Base-by-base conservation (phyloP, 306 rosid species). In the Bauhinia variegata region DNA sequence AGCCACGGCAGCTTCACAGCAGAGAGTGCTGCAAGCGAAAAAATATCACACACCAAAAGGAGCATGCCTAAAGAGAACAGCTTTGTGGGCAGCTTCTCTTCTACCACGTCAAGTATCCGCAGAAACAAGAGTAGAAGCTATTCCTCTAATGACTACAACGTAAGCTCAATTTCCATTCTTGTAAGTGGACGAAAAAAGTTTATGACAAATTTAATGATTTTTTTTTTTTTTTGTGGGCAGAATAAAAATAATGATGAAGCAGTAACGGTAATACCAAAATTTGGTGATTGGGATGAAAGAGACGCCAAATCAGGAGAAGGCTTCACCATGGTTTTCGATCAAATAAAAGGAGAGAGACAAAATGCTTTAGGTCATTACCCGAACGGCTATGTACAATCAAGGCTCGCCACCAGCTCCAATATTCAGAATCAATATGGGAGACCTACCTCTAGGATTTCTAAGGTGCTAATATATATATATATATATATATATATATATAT, bases 221-320 rank as follows among this genome's bases (percentile, higher is more conserved):
- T 8, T 16, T 6, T 18, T 8, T 60, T 10, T 46, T 30, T 34
- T 6, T 47, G 2, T 5, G 33, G 48, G n/a, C 12, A 8, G 14
- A 5, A 9, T 43, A 17, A 63, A 72, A 77, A 71, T 2, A 68
- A 72, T n/a, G n/a, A n/a, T n/a, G n/a, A n/a, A n/a, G n/a, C n/a
- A 62, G 61, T 36, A 38, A 34, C 67, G 5, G 53, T 81, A 16
- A 30, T 86, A 51, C 88, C 88, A 33, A 80, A 86, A 78, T 86
- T 86, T 33, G 88, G 88, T 12, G 78, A 58, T 32, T 83, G 88
- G 91, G 86, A 86, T 67, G 86, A 74, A 18, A 44, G 38, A 5
- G 83, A 86, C 43, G 81, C 83, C 4, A 51, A 32, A 32, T 70
- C 88, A 28, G 91, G 91, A 36, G 91, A 83, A 43, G 78, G 77